Evolutionary conservation across 768 basidiomycete genomes (phyloP).

Genomic region (Mycena alexandri): DNA sequence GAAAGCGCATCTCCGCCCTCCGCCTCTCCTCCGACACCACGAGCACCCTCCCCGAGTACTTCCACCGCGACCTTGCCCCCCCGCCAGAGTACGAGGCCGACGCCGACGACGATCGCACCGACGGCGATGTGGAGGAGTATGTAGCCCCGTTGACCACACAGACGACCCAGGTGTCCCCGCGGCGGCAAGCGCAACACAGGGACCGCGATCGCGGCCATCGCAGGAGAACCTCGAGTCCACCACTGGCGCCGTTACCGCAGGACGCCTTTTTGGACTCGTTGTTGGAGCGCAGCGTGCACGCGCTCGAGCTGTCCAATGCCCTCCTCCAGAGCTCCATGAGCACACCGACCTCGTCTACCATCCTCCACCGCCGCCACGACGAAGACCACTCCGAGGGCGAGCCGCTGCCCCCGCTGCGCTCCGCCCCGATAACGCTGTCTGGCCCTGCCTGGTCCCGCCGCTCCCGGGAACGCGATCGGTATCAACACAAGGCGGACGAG

Average conservation of each 20-base stretch:
- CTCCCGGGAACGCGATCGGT: no score
- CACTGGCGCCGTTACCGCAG: constrained; percentile 47
- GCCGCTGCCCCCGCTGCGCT: no score
- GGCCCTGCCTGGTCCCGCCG: no score
- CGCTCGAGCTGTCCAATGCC: constrained; percentile 87
- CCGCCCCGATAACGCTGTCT: no score
- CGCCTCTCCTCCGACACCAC: constrained; percentile 77
- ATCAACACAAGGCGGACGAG: background rate
- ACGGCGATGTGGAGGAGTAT: constrained; percentile 47
- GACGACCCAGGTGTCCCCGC: constrained; percentile 46
- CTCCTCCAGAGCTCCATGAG: constrained; percentile 82
- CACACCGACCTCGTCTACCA: constrained; percentile 63
- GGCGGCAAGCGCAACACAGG: constrained; percentile 39
- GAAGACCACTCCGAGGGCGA: no score
- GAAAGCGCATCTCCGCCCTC: constrained; percentile 68
- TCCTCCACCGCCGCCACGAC: constrained; percentile 9
- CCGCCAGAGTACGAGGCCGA: constrained; percentile 40
- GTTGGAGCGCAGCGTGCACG: constrained; percentile 85
- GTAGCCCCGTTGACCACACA: constrained; percentile 31
- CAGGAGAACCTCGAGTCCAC: constrained; percentile 44
- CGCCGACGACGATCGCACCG: constrained; percentile 50
- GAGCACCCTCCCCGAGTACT: constrained; percentile 75
- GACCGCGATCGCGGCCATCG: constrained; percentile 39
- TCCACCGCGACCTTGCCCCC: constrained; percentile 39
- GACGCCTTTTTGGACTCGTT: constrained; percentile 82